Evolutionary conservation across 2,329 filamentous ascomycete species (phyloP).

Genomic region (Claviceps humidiphila): DNA sequence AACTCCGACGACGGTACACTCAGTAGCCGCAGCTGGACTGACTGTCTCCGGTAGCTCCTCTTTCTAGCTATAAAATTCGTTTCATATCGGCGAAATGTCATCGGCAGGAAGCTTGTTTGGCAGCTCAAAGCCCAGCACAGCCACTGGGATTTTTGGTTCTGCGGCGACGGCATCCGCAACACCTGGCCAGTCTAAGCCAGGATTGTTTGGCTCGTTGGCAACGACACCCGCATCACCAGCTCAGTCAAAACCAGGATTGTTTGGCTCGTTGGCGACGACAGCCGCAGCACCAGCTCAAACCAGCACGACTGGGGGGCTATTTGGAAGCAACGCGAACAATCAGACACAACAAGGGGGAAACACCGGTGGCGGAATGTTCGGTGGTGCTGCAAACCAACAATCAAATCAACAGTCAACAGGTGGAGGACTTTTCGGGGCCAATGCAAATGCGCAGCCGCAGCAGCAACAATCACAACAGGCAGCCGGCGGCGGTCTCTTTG

Average conservation of each 20-base stretch:
- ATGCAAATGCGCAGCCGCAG: conserved; percentile 11
- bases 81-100: conserved; percentile 19
- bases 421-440: conserved; percentile 20
- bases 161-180: conserved; percentile 5
- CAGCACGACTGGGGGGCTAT: conserved; percentile 11
- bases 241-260: conserved; percentile 10
- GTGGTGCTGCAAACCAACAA: conserved; percentile 12
- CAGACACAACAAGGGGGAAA: not conserved
- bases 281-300: conserved; percentile 12
- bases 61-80: conserved; percentile 14
- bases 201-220: conserved; percentile 18
- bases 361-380: conserved; percentile 2
- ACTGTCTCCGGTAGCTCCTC: conserved; percentile 21
- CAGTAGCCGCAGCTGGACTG: conserved; percentile 22
- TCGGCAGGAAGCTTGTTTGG: conserved; percentile 26
- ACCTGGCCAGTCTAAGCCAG: too few relatives aligned
- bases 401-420: conserved; percentile 12
- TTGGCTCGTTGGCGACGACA: conserved; percentile 15
- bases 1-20: conserved; percentile 16
- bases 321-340: conserved; percentile 15
- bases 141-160: conserved; percentile 18
- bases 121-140: conserved; percentile 14
- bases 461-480: conserved; percentile 16
- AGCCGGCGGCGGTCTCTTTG: conserved; percentile 18
- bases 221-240: not conserved